Evolutionary conservation across 2,329 filamentous ascomycete genomes (phyloP).

Genomic region (Xylariaceae sp.): DNA sequence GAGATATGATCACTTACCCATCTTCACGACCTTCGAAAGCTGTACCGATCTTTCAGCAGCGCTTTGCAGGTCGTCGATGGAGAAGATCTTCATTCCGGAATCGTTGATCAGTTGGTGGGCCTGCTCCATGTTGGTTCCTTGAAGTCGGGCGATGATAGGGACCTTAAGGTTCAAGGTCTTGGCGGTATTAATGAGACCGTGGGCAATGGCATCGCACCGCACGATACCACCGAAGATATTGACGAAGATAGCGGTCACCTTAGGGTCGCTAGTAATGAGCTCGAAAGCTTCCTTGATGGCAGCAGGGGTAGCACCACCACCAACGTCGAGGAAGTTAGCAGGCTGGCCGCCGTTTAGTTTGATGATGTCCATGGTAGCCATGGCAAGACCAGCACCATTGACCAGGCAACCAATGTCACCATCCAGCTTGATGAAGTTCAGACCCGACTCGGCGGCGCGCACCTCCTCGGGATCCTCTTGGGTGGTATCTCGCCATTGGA

Average conservation of each 20-base stretch:
- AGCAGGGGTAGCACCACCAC: conserved; percentile 93
- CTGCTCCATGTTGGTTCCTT: conserved; percentile 97
- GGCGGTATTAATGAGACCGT: conserved; percentile 93
- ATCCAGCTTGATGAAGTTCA: conserved; percentile 99
- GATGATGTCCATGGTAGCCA: conserved; percentile 99
- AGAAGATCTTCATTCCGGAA: conserved; percentile 99
- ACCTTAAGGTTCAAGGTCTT: conserved; percentile 94
- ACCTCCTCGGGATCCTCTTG: conserved; percentile 99
- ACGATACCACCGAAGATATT: conserved; percentile 99
- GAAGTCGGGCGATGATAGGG: conserved; percentile 94
- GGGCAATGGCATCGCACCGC: conserved; percentile 94
- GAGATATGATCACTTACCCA: conserved; percentile 67
- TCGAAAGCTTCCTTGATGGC: conserved; percentile 98
- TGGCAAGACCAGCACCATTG: conserved; percentile 98
- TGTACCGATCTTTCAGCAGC: conserved; percentile 98
- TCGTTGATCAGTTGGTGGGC: conserved; percentile 95
- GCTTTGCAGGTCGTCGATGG: conserved; percentile 95
- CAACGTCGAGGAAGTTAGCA: conserved; percentile 98
- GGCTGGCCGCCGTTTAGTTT: conserved; percentile 97
- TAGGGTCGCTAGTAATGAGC: conserved; percentile 97
- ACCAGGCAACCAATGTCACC: conserved; percentile 99
- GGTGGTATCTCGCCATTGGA: conserved; percentile 88
- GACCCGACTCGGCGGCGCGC: conserved; percentile 88
- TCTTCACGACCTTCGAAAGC: conserved; percentile 99
- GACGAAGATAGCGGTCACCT: conserved; percentile 98